Percentiles rank a stretch among this genome's conserved stretches.
These are phyloP conservation scores for Sistotremastrum suecicum DNA, from an alignment of 768 basidiomycete genomes.

Conservation along the genomic window DNA sequence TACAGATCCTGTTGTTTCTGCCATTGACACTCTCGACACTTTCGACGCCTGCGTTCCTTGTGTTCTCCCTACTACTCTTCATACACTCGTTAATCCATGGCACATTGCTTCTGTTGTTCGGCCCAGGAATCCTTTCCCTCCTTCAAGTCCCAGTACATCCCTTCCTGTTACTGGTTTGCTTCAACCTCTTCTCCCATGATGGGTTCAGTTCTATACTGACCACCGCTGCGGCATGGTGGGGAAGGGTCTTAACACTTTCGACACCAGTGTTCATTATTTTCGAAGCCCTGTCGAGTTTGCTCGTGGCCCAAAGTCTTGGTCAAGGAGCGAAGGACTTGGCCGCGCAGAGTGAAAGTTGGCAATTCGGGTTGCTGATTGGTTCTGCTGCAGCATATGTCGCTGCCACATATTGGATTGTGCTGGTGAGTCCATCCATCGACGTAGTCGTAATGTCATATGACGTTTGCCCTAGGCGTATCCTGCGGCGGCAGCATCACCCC, in stretches of 20 bases:
- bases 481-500: slow-evolving; percentile 65
- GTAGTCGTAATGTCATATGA: neutral
- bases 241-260: slow-evolving; percentile 48
- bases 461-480: slow-evolving; percentile 53
- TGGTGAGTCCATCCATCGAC: slow-evolving; percentile 30
- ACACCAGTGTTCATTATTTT: slow-evolving; percentile 70
- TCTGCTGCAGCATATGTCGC: slow-evolving; percentile 69
- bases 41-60: slow-evolving; percentile 63
- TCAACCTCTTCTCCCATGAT: slow-evolving; percentile 62
- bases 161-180: slow-evolving; percentile 73
- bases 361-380: slow-evolving; percentile 62
- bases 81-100: slow-evolving; percentile 72
- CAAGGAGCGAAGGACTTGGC: slow-evolving; percentile 63
- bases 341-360: slow-evolving; percentile 58
- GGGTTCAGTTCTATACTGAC: slow-evolving; percentile 28
- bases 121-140: slow-evolving; percentile 55
- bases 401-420: slow-evolving; percentile 79
- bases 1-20: slow-evolving; percentile 73
- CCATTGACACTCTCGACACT: slow-evolving; percentile 77
- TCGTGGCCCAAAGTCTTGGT: slow-evolving; percentile 71
- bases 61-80: slow-evolving; percentile 66
- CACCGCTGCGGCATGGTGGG: slow-evolving; percentile 57
- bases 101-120: slow-evolving; percentile 58
- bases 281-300: slow-evolving; percentile 73
- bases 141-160: slow-evolving; percentile 80